Percentiles rank a stretch among this genome's conserved stretches.
Conservation (phyloP, 495 filamentous ascomycete species). For the Penicillium paradoxum region DNA sequence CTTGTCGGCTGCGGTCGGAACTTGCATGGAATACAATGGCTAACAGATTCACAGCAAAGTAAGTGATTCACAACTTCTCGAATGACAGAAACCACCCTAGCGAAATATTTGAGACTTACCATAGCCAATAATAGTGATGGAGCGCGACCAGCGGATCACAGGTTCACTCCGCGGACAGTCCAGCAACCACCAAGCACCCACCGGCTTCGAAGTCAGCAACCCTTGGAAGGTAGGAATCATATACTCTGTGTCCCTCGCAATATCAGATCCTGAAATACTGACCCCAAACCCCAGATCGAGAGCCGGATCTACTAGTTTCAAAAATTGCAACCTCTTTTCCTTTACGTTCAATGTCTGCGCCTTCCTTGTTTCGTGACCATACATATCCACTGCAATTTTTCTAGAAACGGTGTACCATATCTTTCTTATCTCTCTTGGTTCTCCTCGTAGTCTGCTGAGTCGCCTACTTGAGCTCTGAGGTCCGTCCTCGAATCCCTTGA, state of each 20-base stretch:
- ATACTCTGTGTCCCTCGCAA: background rate
- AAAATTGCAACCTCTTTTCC: conserved; percentile 24
- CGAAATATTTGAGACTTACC: conserved; percentile 9
- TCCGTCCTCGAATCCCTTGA: conserved; percentile 44
- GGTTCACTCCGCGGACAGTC: conserved; percentile 80
- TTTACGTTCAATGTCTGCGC: conserved; percentile 20
- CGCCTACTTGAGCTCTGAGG: conserved; percentile 40
- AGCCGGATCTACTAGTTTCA: conserved; percentile 38
- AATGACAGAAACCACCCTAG: background rate
- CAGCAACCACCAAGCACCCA: conserved; percentile 70
- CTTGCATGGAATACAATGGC: conserved; percentile 20
- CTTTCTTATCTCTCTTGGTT: conserved; percentile 2
- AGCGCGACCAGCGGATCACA: conserved; percentile 86
- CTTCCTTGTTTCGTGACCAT: conserved; percentile 18
- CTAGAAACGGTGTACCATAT: conserved; percentile 28
- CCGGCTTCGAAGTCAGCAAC: conserved; percentile 91
- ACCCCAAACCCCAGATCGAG: conserved; percentile 29
- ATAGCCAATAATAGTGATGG: conserved; percentile 73
- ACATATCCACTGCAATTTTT: conserved; percentile 27
- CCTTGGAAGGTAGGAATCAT: conserved; percentile 72
- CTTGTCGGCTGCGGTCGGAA: conserved; percentile 32
- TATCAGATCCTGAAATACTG: conserved; percentile 5
- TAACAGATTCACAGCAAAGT: conserved; percentile 67
- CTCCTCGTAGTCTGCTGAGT: conserved; percentile 4
- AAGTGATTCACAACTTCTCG: conserved; percentile 28